phyloP scores from a whole-genome alignment of 2,329 filamentous ascomycete species.

The Ophiostoma novo-ulmi region DNA sequence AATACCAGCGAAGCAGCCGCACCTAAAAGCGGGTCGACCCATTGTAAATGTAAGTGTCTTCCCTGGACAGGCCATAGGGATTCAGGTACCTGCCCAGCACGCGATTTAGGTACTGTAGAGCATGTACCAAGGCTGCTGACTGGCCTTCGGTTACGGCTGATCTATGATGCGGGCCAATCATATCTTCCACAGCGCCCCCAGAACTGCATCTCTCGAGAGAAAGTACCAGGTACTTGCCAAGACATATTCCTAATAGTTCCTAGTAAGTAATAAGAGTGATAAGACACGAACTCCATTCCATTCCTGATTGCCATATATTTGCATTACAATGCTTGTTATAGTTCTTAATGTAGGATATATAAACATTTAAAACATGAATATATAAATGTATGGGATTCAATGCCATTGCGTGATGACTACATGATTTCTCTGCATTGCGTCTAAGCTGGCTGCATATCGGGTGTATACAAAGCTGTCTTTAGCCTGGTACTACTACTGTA shows the following conservation, averaged over 20 bases:
- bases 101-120: background rate
- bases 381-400: background rate
- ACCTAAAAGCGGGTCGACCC: conserved; percentile 21
- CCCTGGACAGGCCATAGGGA: background rate
- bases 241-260: background rate
- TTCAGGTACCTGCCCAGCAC: background rate
- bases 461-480: background rate
- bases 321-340: background rate
- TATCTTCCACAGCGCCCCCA: conserved; percentile 13
- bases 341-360: background rate
- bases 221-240: conserved; percentile 25
- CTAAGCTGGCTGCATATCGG: background rate
- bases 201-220: background rate
- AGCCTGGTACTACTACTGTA: background rate
- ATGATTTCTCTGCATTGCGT: background rate
- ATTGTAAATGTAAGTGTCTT: conserved; percentile 20
- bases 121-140: conserved; percentile 1
- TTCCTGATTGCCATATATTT: background rate
- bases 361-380: background rate
- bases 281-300: background rate
- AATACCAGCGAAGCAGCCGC: conserved; percentile 27
- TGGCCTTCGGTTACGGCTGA: conserved; percentile 23
- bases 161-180: conserved; percentile 28
- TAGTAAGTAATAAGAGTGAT: background rate
- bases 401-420: background rate